These are phyloP conservation scores for Fraxinus dipetala DNA, from an alignment of 305 asterid species.

Conservation along the genomic window DNA sequence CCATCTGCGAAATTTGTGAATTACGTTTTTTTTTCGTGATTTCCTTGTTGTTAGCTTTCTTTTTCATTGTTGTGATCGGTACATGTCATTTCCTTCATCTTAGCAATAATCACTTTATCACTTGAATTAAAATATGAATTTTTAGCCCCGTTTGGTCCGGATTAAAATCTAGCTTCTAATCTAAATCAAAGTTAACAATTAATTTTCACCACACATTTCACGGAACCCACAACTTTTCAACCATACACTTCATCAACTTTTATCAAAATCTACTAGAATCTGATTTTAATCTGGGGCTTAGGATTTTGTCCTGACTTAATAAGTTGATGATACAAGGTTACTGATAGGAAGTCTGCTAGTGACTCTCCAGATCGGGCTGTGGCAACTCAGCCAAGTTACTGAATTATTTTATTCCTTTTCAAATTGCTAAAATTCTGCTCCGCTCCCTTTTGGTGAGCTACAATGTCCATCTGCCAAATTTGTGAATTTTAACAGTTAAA, in stretches of 20 bases:
- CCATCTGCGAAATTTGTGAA: background rate
- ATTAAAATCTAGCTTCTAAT: background rate
- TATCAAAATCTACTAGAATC: background rate
- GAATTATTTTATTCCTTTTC: background rate
- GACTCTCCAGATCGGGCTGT: background rate
- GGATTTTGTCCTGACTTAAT: background rate
- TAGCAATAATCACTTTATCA: background rate
- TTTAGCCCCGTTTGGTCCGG: background rate
- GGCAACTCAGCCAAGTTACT: background rate
- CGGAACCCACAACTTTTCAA: background rate
- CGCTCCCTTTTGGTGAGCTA: background rate
- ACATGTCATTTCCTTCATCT: background rate
- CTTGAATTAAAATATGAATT: background rate
- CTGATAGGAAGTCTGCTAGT: background rate
- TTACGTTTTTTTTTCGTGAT: background rate
- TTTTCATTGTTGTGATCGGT: background rate
- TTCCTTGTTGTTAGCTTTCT: background rate
- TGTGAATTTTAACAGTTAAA: background rate
- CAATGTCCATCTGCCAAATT: background rate
- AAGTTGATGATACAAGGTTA: constrained; percentile 22
- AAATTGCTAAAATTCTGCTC: background rate
- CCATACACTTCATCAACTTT: background rate
- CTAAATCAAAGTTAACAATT: background rate
- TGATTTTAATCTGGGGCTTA: background rate
- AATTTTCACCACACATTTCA: background rate